Evolutionary conservation across 202 grass and related monocot species (phyloP), one percentile per base, ranked within the genome.

Genomic region (Setaria viridis): DNA sequence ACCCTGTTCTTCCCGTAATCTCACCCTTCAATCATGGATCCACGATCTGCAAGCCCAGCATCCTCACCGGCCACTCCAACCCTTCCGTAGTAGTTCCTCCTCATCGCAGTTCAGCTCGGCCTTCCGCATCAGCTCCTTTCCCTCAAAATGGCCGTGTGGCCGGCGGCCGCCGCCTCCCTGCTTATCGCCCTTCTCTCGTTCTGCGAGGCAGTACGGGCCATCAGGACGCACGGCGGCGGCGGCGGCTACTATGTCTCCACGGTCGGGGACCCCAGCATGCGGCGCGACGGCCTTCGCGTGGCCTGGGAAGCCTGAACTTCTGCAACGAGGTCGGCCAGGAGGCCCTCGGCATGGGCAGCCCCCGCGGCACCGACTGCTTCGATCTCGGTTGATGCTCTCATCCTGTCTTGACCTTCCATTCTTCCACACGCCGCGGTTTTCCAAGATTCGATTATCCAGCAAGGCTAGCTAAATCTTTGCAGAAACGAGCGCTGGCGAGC

Each of bases 271-370:
- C 89, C 95, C 9, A 93, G 89, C 12, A 98, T 98, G 95, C 83
- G 79, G 67, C 89, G 87, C 66, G 93, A 98, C 77, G 91, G 93
- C 45, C 82, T 98, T 46, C 92, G 89, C 62, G 85, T 95, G 34
- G 93, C 93, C 9, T 93, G 93, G 91, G 95, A 95, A 60, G 95
- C 93, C 20, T 98, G 95, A 95, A 95, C 76, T 95, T 95, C 76
- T 98, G 95, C 83, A 98, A 98, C 58, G 95, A 98, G 93, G 95
- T 98, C 41, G 95, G 95, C 29, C 49, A 49, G 33, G 95, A 98
- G 80, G 91, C 95, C 6, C 88, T 89, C 72, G 80, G 67, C 48
- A 98, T 95, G 91, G 91, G 91, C 81, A 98, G 93, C 85, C 95
- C 95, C 9, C 93, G 95, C 81, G 76, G 88, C 70, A 93, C 93